Evolutionary conservation across 805 yeast species (phyloP).

Genomic region (Blastobotrys peoriensis): DNA sequence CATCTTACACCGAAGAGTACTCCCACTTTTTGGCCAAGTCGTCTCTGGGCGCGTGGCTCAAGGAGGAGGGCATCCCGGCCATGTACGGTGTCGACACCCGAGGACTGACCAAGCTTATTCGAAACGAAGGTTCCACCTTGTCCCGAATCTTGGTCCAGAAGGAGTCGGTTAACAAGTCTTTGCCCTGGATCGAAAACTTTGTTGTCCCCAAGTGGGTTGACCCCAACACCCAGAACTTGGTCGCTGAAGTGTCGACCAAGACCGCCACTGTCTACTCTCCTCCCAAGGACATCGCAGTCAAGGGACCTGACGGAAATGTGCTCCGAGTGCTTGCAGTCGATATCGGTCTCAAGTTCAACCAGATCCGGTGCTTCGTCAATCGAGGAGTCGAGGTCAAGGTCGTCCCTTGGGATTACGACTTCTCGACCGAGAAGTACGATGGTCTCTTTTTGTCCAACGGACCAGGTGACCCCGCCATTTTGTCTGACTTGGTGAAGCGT

Average conservation of each 20-base stretch:
- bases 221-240: constrained; percentile 88
- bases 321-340: constrained; percentile 85
- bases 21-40: constrained; percentile 92
- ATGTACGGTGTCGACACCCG: constrained; percentile 97
- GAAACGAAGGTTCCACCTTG: constrained; percentile 87
- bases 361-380: constrained; percentile 90
- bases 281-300: constrained; percentile 42
- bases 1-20: constrained; percentile 93
- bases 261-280: constrained; percentile 77
- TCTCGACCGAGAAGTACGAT: constrained; percentile 73
- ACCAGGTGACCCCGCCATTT: constrained; percentile 97
- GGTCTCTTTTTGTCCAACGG: constrained; percentile 97
- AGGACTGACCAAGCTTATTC: constrained; percentile 84
- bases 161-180: constrained; percentile 31
- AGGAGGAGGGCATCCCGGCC: constrained; percentile 89
- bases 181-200: constrained; percentile 57
- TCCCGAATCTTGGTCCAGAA: constrained; percentile 67
- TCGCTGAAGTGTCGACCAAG: constrained; percentile 78
- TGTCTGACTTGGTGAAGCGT: constrained; percentile 60
- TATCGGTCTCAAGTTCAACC: constrained; percentile 97
- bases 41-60: constrained; percentile 89
- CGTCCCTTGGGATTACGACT: constrained; percentile 93
- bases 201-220: constrained; percentile 84
- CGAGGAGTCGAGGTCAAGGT: constrained; percentile 95
- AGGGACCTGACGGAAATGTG: constrained; percentile 67